Conservation (phyloP, 169 alveolate species). For the Plasmodium vivax region DNA sequence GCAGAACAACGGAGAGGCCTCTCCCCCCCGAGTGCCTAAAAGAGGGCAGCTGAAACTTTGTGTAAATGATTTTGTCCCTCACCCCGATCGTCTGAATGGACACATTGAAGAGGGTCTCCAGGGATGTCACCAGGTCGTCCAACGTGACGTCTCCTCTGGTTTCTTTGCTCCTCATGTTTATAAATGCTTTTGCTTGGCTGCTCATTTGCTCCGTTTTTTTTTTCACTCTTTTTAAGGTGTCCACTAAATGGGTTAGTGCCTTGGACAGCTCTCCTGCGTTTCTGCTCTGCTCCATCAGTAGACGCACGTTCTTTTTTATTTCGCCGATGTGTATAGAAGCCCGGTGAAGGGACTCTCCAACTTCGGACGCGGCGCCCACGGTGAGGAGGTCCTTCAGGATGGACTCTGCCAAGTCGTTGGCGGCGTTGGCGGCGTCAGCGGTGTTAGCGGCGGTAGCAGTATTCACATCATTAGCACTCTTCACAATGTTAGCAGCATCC, state of each 20-base stretch:
- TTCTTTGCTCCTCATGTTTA: background rate
- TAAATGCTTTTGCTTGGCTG: background rate
- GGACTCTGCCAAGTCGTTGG: background rate
- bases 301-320: background rate
- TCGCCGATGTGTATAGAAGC: background rate
- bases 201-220: background rate
- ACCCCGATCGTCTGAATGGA: constrained; percentile 51
- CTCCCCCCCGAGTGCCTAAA: background rate
- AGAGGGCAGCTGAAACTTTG: constrained; percentile 8
- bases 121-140: constrained; percentile 22
- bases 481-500: background rate
- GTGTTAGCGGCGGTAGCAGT: too few species aligned
- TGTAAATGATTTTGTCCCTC: constrained; percentile 46
- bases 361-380: background rate
- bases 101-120: constrained; percentile 37
- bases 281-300: background rate
- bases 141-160: constrained; percentile 29
- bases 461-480: too few species aligned
- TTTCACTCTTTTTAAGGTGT: background rate
- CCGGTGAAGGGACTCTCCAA: background rate
- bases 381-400: background rate
- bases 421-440: too few species aligned
- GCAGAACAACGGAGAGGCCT: constrained; percentile 14
- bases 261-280: background rate
- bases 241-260: background rate